Evolutionary conservation across 1,284 basidiomycete genomes (phyloP), one percentile per base, ranked within the genome.

Genomic region (Pascua guehoae): DNA sequence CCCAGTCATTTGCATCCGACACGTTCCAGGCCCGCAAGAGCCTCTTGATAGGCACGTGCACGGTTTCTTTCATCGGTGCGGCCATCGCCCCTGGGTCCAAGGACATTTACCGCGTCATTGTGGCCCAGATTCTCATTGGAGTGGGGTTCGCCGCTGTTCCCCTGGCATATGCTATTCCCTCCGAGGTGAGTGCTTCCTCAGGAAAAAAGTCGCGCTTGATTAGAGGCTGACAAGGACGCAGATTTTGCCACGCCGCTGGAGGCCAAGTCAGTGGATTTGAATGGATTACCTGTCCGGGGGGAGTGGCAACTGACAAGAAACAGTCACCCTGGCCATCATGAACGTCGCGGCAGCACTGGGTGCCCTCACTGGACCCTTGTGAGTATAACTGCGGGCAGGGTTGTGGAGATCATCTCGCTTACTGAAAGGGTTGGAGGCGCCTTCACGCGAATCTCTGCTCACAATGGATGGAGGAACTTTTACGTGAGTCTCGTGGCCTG

Each of bases 81-180:
- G 57, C 57, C 8, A 59, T 59, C 24, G 57, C 57, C 1, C 57
- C 57, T 0, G 57, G 57, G 2, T 18, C 57, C 5, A 51, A 47
- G 38, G 36, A 52, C 42, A 59, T 59, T 16, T 59, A 59, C n/a
- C 57, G 57, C 16, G 41, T 59, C 12, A 54, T 59, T 9, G 57
- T 43, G 0, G 57, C 57, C 15, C 57, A 59, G 39, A 41, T 59
- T 12, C 49, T 59, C 24, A 59, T 59, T 8, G 57, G 57, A 1
- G 42, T 55, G 5, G 57, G 57, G 0, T 59, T 59, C n/a, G 57
- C 53, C 0, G 37, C 57, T 2, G 50, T 59, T 2, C 53, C 57
- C 0, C 36, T 59, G 10, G 57, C 57, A 2, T 59, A 59, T 12
- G 49, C 53, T 5, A 59, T 59, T 32, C 57, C 57, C 8, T 52